Base-by-base conservation (phyloP, 2,329 filamentous ascomycete genomes). In the Colletotrichum tofieldiae region DNA sequence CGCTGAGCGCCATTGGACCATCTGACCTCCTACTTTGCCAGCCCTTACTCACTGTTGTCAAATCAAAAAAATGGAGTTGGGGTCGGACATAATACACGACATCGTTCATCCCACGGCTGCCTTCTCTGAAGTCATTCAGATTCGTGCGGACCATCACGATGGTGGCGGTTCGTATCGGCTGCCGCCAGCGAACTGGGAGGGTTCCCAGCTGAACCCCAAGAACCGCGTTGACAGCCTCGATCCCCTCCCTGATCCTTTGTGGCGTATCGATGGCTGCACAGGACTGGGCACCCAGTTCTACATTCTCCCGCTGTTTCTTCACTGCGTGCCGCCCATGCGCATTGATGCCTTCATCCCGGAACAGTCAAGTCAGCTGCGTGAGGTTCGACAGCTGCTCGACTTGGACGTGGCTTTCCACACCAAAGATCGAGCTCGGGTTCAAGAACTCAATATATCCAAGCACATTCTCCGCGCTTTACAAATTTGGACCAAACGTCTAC, bases 301-400 rank as follows among this genome's bases (percentile, higher is more conserved):
- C 77, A 86, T 84, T 37, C 77, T 89, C 4, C 89, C 90, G 20
- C 80, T 88, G 29, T 90, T 90, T 76, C 75, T 88, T 39, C 75
- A 76, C 6, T 76, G 80, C 20, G 77, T 85, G 26, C 80, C 85
- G 5, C 89, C 89, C 1, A 83, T 89, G 75, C 86, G 89, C 49
- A 84, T 91, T 76, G 89, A 91, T 77, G 84, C 89, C 32, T 91
- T 89, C 76, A 85, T 91, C 41, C 85, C 88, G 5, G 86, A 89
- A 70, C 83, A 85, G 37, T 80, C 83, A 18, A 81, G 78, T n/a
- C 81, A 85, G 56, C 78, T 83, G 0, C 74, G 78, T 1, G 73
- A 80, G 4, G 77, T 90, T 51, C 85, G 87, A 59, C 77, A 81
- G 16, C 80, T 86, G 35, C 84, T 91, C 35, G 83, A 86, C 67